These are phyloP conservation scores for Vairimorpha necatrix DNA, from an alignment of 371 early-diverging fungal genomes.

Conservation along the genomic window DNA sequence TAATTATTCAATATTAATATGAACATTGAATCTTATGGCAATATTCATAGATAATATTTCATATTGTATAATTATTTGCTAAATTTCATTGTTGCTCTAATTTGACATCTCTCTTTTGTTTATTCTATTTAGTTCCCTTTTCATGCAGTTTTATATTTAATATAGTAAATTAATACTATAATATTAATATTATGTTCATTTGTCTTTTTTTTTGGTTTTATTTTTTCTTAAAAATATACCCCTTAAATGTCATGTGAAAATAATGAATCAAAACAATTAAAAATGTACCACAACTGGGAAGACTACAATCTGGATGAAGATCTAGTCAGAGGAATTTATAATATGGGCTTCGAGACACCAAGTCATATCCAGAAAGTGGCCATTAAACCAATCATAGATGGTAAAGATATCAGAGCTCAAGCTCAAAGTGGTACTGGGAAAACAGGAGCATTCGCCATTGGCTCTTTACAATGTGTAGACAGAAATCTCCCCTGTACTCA, in stretches of 20 bases:
- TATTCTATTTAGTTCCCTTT: too few relatives aligned
- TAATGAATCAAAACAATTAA: constrained; percentile 25
- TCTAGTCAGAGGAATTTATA: constrained; percentile 90
- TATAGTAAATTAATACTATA: too few relatives aligned
- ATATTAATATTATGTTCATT: constrained; percentile 10
- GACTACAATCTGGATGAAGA: constrained; percentile 88
- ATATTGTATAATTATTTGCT: too few relatives aligned
- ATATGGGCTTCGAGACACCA: constrained; percentile 91
- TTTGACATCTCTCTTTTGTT: too few relatives aligned
- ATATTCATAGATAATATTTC: too few relatives aligned
- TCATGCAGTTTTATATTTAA: too few relatives aligned
- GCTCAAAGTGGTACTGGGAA: constrained; percentile 88
- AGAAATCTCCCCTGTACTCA: constrained; percentile 75
- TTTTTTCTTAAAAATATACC: too few relatives aligned
- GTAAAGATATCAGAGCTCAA: constrained; percentile 71
- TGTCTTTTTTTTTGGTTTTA: too few relatives aligned
- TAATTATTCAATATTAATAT: too few relatives aligned
- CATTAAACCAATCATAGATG: constrained; percentile 87
- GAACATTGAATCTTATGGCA: too few relatives aligned
- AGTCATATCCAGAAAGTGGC: constrained; percentile 97
- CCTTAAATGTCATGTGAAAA: constrained; percentile 24
- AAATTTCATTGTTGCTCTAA: too few relatives aligned
- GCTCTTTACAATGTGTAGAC: constrained; percentile 83
- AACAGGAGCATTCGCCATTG: constrained; percentile 97
- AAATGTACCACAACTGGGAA: constrained; percentile 74